A percentile compares a stretch with the other conserved stretches of the same genome.
phyloP scores from a whole-genome alignment of 75 land plant genomes.

The Isoetes taiwanensis region DNA sequence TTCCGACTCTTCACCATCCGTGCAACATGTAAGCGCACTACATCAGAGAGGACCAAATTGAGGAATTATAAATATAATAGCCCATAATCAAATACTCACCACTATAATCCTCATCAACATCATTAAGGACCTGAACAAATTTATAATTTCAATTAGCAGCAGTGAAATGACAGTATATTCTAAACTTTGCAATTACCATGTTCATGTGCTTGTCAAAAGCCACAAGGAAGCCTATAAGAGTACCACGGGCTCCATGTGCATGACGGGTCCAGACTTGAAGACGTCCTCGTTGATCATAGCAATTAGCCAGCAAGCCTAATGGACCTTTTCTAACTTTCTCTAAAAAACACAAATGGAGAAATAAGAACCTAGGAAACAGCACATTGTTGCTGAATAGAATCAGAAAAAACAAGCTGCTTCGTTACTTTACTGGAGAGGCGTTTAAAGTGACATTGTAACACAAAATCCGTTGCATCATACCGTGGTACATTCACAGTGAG shows the following conservation, averaged over 20 bases:
- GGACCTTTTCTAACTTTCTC: constrained; percentile 26
- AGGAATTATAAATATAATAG: no score
- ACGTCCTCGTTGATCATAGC: constrained; percentile 19
- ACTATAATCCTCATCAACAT: constrained; percentile 35
- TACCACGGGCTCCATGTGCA: constrained; percentile 30
- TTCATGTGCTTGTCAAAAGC: constrained; percentile 31
- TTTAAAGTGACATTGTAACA: no score
- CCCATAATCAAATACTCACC: no score
- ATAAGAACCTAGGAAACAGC: no score
- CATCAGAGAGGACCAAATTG: no score
- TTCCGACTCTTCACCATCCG: no score
- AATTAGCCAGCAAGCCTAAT: constrained; percentile 20
- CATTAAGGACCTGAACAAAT: constrained; percentile 27
- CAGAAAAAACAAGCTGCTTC: no score
- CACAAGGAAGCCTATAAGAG: constrained; percentile 21
- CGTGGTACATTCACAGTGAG: no score
- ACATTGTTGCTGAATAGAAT: not conserved
- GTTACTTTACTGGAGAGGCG: no score
- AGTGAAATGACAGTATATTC: not conserved
- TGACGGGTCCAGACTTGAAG: constrained; percentile 36
- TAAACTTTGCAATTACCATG: constrained; percentile 23
- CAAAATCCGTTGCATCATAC: no score
- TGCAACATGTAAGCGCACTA: no score
- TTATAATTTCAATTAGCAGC: not conserved
- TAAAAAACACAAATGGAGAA: no score